These are phyloP conservation scores for Xylaria bambusicola DNA, from an alignment of 495 filamentous ascomycete species.

Conservation along the genomic window DNA sequence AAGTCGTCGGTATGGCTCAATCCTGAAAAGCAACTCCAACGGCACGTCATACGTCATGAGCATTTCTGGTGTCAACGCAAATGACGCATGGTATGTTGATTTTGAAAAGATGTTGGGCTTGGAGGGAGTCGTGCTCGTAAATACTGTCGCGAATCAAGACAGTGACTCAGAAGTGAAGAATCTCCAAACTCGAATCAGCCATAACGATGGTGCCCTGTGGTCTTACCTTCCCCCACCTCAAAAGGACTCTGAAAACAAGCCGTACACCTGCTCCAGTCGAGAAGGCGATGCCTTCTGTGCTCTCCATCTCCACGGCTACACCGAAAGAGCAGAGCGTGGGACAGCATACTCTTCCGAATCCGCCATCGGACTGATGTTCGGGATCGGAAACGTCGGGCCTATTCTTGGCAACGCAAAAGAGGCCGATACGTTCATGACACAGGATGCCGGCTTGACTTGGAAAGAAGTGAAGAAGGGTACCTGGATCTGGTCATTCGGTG, in stretches of 20 bases:
- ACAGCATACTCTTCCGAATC: constrained; percentile 86
- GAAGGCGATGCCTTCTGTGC: constrained; percentile 67
- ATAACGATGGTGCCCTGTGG: constrained; percentile 95
- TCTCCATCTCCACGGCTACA: constrained; percentile 92
- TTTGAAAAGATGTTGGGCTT: constrained; percentile 94
- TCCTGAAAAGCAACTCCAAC: constrained; percentile 98
- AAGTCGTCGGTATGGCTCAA: constrained; percentile 72
- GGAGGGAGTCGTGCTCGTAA: constrained; percentile 86
- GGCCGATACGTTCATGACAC: constrained; percentile 82
- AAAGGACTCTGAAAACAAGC: constrained; percentile 68
- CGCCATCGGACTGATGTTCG: constrained; percentile 91
- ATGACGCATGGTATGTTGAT: constrained; percentile 77
- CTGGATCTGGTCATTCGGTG: constrained; percentile 92
- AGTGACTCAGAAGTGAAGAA: constrained; percentile 71
- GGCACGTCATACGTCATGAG: constrained; percentile 91
- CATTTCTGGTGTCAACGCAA: constrained; percentile 73
- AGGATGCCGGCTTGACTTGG: constrained; percentile 89
- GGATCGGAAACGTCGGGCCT: constrained; percentile 84
- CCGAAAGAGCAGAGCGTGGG: constrained; percentile 74
- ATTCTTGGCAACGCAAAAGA: constrained; percentile 60
- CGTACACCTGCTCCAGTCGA: constrained; percentile 63
- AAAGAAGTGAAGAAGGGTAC: constrained; percentile 76
- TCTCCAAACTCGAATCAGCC: constrained; percentile 84
- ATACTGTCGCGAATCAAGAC: constrained; percentile 74
- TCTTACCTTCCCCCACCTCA: constrained; percentile 65